Percentiles rank a stretch among this genome's conserved stretches.
phyloP scores from a whole-genome alignment of 2,329 filamentous ascomycete species.

The Cordyceps tenuipes region DNA sequence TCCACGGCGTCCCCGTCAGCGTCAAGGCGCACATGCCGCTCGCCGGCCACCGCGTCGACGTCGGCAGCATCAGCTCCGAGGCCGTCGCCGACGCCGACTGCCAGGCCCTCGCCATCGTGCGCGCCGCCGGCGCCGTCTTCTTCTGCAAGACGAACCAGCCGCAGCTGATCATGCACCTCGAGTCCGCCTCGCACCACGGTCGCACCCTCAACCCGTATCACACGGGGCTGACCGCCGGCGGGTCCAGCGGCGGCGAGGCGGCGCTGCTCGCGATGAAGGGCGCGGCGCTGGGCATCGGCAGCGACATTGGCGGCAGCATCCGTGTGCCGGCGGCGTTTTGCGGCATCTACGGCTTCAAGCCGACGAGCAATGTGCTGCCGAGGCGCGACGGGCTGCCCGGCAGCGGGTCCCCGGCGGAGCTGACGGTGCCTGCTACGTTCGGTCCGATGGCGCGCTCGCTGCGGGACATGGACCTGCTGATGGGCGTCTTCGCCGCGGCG shows the following conservation, averaged over 20 bases:
- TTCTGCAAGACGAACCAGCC: slow-evolving; percentile 64
- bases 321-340: slow-evolving; percentile 5
- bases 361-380: not conserved
- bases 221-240: slow-evolving; percentile 49
- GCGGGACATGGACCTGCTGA: slow-evolving; percentile 28
- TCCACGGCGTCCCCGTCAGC: slow-evolving; percentile 44
- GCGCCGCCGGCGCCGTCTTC: slow-evolving; percentile 51
- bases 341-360: slow-evolving; percentile 11
- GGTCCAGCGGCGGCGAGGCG: slow-evolving; percentile 50
- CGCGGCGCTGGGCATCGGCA: slow-evolving; percentile 29
- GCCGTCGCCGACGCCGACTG: slow-evolving; percentile 42
- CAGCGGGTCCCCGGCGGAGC: slow-evolving; percentile 18
- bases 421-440: slow-evolving; percentile 26
- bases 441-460: slow-evolving; percentile 27
- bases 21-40: slow-evolving; percentile 56
- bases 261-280: slow-evolving; percentile 31
- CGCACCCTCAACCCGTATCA: slow-evolving; percentile 54
- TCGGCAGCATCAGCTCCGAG: slow-evolving; percentile 45
- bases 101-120: slow-evolving; percentile 47
- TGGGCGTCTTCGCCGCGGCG: slow-evolving; percentile 18
- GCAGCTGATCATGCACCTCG: slow-evolving; percentile 43
- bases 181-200: slow-evolving; percentile 51
- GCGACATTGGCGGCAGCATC: slow-evolving; percentile 31
- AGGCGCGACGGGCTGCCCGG: not conserved
- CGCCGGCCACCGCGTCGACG: slow-evolving; percentile 37